Base-by-base conservation (phyloP, 345 rosid species). In the Turnera subulata region DNA sequence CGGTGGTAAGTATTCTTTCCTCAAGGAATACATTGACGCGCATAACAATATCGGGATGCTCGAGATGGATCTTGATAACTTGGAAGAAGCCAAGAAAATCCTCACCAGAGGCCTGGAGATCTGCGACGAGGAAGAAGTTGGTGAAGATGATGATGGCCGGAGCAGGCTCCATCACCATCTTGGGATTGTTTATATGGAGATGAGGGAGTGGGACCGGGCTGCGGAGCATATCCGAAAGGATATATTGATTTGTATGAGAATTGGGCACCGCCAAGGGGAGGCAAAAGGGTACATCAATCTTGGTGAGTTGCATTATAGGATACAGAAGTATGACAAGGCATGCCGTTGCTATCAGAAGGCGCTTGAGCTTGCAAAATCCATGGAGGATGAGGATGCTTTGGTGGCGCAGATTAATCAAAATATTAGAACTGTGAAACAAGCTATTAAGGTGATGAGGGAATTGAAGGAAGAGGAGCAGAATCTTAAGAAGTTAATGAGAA, bases 201-300 rank as follows among this genome's bases (percentile, higher is more conserved):
- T 84, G 69, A 83, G 96, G 64, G 62, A 46, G 77, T 93, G 97
- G 97, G 80, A 72, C 39, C 72, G 83, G 72, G 93, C 97, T 48
- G 63, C 71, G 57, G 61, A 82, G 24, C 94, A 93, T 58, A 82
- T 85, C 52, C 82, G 84, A 73, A 85, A 81, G 74, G 97, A 93
- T 67, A 83, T 93, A 42, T 55, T 66, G 37, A 89, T 93, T 56
- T 93, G 99, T 62, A 81, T 78, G 72, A 72, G 69, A 55, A 87
- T 89, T 24, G 77, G 67, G 55, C 97, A 93, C 56, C 11, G 65
- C 54, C 87, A 87, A 72, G 99, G 97, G 51, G 96, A 89, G 80
- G 97, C 99, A 43, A 93, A 93, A 65, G 99, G 96, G 49, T 89
- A 82, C 53, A 85, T 93, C 52, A 93, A 89, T 78, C 99, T 93